Evolutionary conservation across 164 flowering plant species (phyloP).

Genomic region (Paratinospora sagittata): DNA sequence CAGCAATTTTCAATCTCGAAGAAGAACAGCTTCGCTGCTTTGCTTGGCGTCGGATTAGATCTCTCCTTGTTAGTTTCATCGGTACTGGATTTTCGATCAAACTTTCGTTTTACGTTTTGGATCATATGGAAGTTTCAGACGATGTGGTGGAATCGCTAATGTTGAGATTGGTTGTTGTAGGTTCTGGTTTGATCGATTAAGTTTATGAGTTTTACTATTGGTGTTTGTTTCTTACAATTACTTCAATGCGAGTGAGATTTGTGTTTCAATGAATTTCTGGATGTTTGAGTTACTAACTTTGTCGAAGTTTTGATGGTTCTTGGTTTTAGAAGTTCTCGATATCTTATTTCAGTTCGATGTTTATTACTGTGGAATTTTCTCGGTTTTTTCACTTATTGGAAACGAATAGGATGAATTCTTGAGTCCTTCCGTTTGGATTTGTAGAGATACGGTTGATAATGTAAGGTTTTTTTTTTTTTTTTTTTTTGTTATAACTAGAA

Average conservation of each 20-base stretch:
- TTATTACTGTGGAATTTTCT: neutral
- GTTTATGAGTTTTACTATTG: neutral
- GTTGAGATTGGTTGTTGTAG: neutral
- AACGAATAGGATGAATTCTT: neutral
- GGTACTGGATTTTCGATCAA: too few species aligned
- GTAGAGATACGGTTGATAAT: neutral
- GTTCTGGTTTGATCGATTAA: neutral
- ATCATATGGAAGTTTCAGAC: too few species aligned
- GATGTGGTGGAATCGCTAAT: neutral
- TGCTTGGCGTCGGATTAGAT: too few species aligned
- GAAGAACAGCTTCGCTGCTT: too few species aligned
- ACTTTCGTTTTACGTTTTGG: too few species aligned
- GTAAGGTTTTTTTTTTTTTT: too few species aligned
- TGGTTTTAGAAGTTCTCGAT: neutral
- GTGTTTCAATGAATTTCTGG: neutral
- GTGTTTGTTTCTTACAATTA: neutral
- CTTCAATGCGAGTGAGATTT: neutral
- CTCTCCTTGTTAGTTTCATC: too few species aligned
- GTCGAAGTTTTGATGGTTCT: too few species aligned
- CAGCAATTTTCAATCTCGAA: too few species aligned
- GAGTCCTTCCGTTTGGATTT: neutral
- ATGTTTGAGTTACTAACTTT: too few species aligned
- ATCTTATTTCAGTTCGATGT: neutral
- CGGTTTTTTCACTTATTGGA: neutral
- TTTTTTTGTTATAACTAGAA: too few species aligned